These are phyloP conservation scores for Fraxinus sp. DNA, from an alignment of 305 asterid species.

Conservation along the genomic window DNA sequence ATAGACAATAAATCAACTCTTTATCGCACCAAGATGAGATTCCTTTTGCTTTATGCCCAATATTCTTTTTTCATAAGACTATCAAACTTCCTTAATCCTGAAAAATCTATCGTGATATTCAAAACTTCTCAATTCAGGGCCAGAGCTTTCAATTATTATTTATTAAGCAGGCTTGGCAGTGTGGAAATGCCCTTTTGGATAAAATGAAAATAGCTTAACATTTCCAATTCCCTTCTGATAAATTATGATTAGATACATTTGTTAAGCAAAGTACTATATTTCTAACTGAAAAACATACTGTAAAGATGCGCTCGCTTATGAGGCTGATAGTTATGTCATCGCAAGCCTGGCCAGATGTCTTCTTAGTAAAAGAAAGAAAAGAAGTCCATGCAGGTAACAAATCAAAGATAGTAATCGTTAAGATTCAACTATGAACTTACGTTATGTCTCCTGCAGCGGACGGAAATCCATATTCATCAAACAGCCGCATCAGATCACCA, in stretches of 20 bases:
- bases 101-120: neutral
- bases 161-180: neutral
- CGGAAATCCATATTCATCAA: conserved; percentile 99
- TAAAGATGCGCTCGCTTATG: neutral
- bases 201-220: neutral
- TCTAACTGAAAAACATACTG: neutral
- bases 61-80: neutral
- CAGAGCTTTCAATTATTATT: neutral
- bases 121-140: neutral
- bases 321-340: neutral
- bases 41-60: neutral
- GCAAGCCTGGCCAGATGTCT: neutral
- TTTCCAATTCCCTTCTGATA: neutral
- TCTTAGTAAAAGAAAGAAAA: neutral
- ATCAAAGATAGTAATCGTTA: conserved; percentile 1
- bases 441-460: conserved; percentile 98
- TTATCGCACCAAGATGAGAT: neutral
- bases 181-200: neutral
- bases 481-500: conserved; percentile 96
- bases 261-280: neutral
- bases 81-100: neutral
- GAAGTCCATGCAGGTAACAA: neutral
- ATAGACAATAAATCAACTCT: neutral
- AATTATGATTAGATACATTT: neutral
- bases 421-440: conserved; percentile 50